Evolutionary conservation across 805 yeast genomes (phyloP), one percentile per base, ranked within the genome.

Genomic region (Candida insectorum): DNA sequence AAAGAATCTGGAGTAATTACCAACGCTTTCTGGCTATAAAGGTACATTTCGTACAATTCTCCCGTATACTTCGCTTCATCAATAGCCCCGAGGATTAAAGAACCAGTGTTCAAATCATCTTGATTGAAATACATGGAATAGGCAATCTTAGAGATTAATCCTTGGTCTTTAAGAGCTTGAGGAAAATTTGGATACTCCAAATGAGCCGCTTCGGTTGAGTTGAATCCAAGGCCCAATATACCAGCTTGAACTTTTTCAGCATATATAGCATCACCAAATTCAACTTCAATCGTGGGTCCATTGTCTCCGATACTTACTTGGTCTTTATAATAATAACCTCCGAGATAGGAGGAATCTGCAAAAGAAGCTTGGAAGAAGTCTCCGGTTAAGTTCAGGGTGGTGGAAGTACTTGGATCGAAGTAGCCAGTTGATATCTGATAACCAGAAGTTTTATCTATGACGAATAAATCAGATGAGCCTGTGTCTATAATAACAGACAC

Each of bases 171-270:
- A 46, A 63, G 41, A 17, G 49, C 48, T 12, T 41, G 39, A 4
- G 69, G 69, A 14, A 60, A 39, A 38, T 60, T 62, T 34, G 45
- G 46, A 39, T 62, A 62, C 54, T 87, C 95, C 33, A 83, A 64
- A 7, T 77, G 82, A 5, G 72, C 58, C 30, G 81, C 64, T 7
- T 91, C 89, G n/a, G n/a, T n/a, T n/a, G n/a, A n/a, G n/a, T n/a
- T n/a, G 15, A 35, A 34, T 10, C 50, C 51, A 30, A 49, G 40
- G 25, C 54, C 54, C 16, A 49, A 39, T 24, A 49, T 41, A 33
- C 54, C 54, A 24, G 12, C 36, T 4, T 27, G n/a, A 21, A 33
- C 26, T 7, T 19, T 26, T 14, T 12, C 10, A 12, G 30, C 25
- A 5, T 10, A 13, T n/a, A n/a, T n/a, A n/a, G n/a, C n/a, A n/a